These are phyloP conservation scores for Danielozyma ontarioensis DNA, from an alignment of 805 yeast genomes.

Conservation along the genomic window DNA sequence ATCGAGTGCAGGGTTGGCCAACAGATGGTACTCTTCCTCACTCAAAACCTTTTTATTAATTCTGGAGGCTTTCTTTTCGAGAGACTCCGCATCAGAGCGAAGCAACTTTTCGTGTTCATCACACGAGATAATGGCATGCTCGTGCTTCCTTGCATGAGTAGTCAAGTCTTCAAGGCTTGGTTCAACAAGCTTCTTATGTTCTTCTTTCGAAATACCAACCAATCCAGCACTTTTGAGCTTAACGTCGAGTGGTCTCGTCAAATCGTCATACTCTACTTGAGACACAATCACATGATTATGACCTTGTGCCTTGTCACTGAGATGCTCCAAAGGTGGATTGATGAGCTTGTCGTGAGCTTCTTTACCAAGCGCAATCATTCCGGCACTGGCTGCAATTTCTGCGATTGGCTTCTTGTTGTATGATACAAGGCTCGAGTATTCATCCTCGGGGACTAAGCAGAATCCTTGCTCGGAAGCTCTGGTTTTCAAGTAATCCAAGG, in stretches of 20 bases:
- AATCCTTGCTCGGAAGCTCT: slow-evolving; percentile 20
- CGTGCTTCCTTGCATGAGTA: background rate
- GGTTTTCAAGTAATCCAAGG: slow-evolving; percentile 13
- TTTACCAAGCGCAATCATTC: background rate
- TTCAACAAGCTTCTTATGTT: slow-evolving; percentile 1
- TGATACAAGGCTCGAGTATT: slow-evolving; percentile 4
- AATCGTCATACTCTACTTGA: background rate
- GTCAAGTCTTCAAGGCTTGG: background rate
- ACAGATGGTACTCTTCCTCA: slow-evolving; percentile 2
- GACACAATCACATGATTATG: background rate
- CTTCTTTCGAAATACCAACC: slow-evolving; percentile 7
- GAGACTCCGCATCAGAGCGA: background rate
- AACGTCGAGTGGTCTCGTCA: background rate
- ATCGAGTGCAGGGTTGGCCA: slow-evolving; percentile 7
- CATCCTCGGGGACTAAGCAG: slow-evolving; percentile 12
- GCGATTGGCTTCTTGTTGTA: background rate
- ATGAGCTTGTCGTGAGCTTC: background rate
- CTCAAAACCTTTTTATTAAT: background rate
- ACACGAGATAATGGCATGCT: background rate
- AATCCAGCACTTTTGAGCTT: slow-evolving; percentile 4
- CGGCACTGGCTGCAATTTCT: background rate
- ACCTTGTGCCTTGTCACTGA: background rate
- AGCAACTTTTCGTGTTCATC: background rate
- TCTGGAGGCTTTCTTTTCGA: background rate
- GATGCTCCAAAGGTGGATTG: background rate